Conservation (phyloP, 2,329 filamentous ascomycete genomes). For the Curvularia hawaiiensis region DNA sequence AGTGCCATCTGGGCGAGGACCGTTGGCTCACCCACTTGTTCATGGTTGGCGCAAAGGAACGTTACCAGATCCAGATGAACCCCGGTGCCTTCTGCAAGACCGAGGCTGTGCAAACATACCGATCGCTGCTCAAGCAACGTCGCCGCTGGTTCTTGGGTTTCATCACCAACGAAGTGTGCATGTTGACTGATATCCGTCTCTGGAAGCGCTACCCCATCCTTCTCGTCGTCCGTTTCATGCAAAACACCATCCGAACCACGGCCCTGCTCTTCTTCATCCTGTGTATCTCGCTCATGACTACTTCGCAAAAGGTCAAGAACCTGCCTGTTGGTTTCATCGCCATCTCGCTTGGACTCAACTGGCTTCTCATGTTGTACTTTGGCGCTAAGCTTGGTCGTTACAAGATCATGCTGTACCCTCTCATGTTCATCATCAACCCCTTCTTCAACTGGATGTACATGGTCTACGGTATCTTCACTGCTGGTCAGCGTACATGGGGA, state of each 20-base stretch:
- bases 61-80: constrained; percentile 97
- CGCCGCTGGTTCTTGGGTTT: constrained; percentile 96
- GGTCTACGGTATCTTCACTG: constrained; percentile 95
- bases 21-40: constrained; percentile 97
- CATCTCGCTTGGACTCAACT: constrained; percentile 90
- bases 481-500: constrained; percentile 93
- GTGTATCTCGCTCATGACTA: constrained; percentile 83
- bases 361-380: constrained; percentile 95
- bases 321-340: constrained; percentile 93
- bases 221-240: constrained; percentile 86
- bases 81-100: constrained; percentile 98
- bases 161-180: constrained; percentile 97
- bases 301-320: constrained; percentile 75
- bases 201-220: constrained; percentile 92
- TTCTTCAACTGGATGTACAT: constrained; percentile 99
- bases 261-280: constrained; percentile 94
- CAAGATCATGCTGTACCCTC: constrained; percentile 92
- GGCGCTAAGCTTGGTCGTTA: constrained; percentile 83
- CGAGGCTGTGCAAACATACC: constrained; percentile 89
- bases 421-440: constrained; percentile 95
- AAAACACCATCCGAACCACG: constrained; percentile 95
- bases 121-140: constrained; percentile 87
- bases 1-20: constrained; percentile 94
- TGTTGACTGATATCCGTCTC: constrained; percentile 91
- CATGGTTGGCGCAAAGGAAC: constrained; percentile 94